Evolutionary conservation across 1,284 basidiomycete species (phyloP), one percentile per base, ranked within the genome.

Genomic region (Cystobasidium pallidum): DNA sequence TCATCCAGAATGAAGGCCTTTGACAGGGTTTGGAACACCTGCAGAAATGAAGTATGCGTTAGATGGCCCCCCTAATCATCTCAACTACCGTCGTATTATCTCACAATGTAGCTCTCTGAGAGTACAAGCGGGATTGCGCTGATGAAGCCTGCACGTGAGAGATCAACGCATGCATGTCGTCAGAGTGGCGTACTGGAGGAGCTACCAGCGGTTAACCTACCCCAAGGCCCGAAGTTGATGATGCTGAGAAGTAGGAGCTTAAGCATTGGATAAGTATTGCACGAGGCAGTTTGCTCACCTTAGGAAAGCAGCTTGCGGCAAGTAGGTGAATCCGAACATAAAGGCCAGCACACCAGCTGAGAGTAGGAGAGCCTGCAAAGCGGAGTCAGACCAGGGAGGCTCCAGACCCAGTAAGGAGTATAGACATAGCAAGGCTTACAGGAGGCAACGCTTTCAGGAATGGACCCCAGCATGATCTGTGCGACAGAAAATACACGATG

Each of bases 1-100:
- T 54, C 61, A 26, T 71, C 68, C 45, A 71, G 61, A 51, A 71
- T 71, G 59, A 63, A 71, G 13, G 68, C 68, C 47, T 71, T 71
- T 19, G 68, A 52, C 0, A 71, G 41, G 2, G 59, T 63, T 63
- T 71, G 59, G 49, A 71, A 71, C 28, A 71, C 49, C 68, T 71
- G 68, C 7, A 30, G 47, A 21, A 2, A 17, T 3, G 43, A 7
- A 4, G 19, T 58, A 45, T 4, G 15, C 24, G 55, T 61, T 30
- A 36, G 67, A 21, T 21, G 8, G 13, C 13, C 8, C 43, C 7
- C 8, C 36, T 7, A 3, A n/a, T 17, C 21, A 52, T 7, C 26
- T 8, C 26, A 34, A 4, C 13, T 34, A 26, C 13, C 24, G 49
- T 15, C 17, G 19, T 39, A 2, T 41, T 2, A 26, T 39, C 68